Evolutionary conservation across 768 basidiomycete genomes (phyloP), one percentile per base, ranked within the genome.

Genomic region (Russula griseocarnosa): DNA sequence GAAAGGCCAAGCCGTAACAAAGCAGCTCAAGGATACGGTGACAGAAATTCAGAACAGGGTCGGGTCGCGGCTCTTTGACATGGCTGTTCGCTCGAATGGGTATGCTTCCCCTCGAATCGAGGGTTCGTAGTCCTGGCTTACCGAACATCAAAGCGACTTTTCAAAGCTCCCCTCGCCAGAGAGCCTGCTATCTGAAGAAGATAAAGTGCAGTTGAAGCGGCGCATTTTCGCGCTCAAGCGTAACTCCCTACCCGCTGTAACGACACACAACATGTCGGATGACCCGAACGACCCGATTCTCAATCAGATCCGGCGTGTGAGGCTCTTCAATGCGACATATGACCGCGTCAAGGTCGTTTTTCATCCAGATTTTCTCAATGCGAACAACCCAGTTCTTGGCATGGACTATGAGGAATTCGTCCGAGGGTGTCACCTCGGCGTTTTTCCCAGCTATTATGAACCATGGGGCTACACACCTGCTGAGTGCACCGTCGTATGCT

Each of bases 341-440:
- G 97, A 99, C 74, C 87, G 97, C 58, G 97, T 98, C 75, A 99
- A 99, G 78, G 83, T 99, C 73, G 82, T 98, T 50, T 98, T 98
- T 83, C 96, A 98, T 75, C 96, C 96, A 1, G 96, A 98, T 74
- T 99, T 99, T 78, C 75, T 99, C 72, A 98, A 96, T 76, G 87
- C 92, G 65, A 98, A 95, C 77, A 98, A 98, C 77, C 97, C 97
- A 0, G 97, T 98, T 59, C 78, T 99, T 22, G 95, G 94, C 2
- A 81, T 99, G 63, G 97, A 99, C 73, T 99, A 99, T 74, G 97
- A 99, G 75, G 97, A 99, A 76, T 99, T 99, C 72, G 97, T 98
- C 42, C 81, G 97, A 67, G 97, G 97, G 1, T 98, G 96, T 73
- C 97, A 99, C 79, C 78, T 99, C 55, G 97, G 97, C 54, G 96